Base-by-base conservation (phyloP, 2,329 filamentous ascomycete genomes). In the Lachnum nothofagi region DNA sequence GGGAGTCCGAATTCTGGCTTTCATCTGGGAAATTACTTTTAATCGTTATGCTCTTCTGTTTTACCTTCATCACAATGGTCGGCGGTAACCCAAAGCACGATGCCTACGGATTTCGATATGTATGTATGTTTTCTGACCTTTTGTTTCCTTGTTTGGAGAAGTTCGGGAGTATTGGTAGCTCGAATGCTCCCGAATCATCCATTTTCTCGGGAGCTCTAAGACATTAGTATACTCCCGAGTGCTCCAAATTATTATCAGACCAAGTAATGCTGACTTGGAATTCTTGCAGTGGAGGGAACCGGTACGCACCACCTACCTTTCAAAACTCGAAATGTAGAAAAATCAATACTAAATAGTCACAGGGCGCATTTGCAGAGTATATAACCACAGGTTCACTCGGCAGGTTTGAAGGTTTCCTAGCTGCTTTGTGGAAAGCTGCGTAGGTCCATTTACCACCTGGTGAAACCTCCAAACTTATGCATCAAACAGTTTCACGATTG, bases 81-180 rank as follows among this genome's bases (percentile, higher is more conserved):
- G 87, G 86, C 29, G 87, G 85, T 24, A 91, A 91, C 57, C 87
- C 87, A 0, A 63, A 80, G 5, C 70, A 79, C 41, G 83, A 86
- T 58, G 72, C 79, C 1, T 88, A 82, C 60, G 85, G 85, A 17
- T 89, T 89, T 63, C 74, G 83, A 16, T 81, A 83, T 62, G n/a
- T n/a, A n/a, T n/a, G n/a, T n/a, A n/a, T n/a, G n/a, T n/a, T n/a
- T n/a, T n/a, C n/a, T n/a, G n/a, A n/a, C n/a, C n/a, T n/a, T n/a
- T n/a, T n/a, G n/a, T n/a, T n/a, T n/a, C n/a, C n/a, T n/a, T n/a
- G n/a, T n/a, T n/a, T n/a, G n/a, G n/a, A n/a, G n/a, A n/a, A n/a
- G n/a, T n/a, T n/a, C n/a, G n/a, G n/a, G n/a, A n/a, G n/a, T n/a
- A n/a, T n/a, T n/a, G n/a, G n/a, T n/a, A n/a, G n/a, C n/a, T n/a